Evolutionary conservation across 805 yeast genomes (phyloP), one percentile per base, ranked within the genome.

Genomic region (Zygoascus flipseniorum): DNA sequence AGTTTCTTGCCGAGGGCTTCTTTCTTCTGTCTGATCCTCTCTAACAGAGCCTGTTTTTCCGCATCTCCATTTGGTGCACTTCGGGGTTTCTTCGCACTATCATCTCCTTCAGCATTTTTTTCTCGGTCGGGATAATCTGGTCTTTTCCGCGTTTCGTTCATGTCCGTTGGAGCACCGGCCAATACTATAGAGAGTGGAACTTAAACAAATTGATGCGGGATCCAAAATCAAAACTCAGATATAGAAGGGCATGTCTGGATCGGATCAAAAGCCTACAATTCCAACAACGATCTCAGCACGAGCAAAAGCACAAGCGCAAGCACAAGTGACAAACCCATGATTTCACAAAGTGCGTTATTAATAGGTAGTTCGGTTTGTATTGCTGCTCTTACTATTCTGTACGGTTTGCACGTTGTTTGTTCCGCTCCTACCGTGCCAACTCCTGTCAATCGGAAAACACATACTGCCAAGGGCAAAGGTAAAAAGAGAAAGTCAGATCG

Each of bases 1-100:
- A 42, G 26, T 26, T 18, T 42, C 28, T 13, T 31, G 23, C 23
- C 32, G 18, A 61, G 52, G 28, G 58, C 56, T 28, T 54, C 57
- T 35, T 58, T 62, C n/a, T 61, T 57, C 48, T 58, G 52, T 46
- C 58, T 53, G 5, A 62, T 52, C 2, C 50, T 47, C 4, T 61
- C 63, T 16, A 62, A 42, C 4, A 62, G 62, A 54, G 11, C 59
- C 51, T 44, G 58, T 52, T 31, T 56, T 52, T 10, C 48, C 5
- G 44, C 26, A 42, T 42, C 44, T 18, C 26, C 44, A 10, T 16
- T 19, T 5, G 44, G 26, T n/a, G 26, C 16, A 18, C 14, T n/a
- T 19, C 26, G 13, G 26, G 20, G 44, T 42, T 42, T 42, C 13
- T 42, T 42, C 3, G 20, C 44, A 10, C 13, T n/a, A n/a, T 42